Evolutionary conservation across 1,284 basidiomycete species (phyloP), one percentile per base, ranked within the genome.

Genomic region (Erythrobasidium hasegawianum): DNA sequence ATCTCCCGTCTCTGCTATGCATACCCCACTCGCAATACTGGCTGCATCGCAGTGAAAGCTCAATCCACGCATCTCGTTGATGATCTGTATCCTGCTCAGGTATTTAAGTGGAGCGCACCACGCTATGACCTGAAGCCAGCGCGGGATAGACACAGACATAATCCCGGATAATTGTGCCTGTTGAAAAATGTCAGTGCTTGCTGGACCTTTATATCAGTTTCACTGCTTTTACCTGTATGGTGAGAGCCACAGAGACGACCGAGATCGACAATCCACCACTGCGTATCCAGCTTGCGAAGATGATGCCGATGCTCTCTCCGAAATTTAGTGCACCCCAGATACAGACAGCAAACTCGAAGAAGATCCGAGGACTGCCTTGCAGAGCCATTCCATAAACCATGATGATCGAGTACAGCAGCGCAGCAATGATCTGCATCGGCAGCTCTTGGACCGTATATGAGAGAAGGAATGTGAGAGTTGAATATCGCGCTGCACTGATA

Each of bases 401-500:
- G 40, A 72, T 47, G 58, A 72, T 24, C 4, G 62, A 56, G 52
- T 53, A 68, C 1, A 71, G 40, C 64, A 71, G 66, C 2, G 50
- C 2, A 13, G 71, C 74, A 22, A 80, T 57, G 29, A 81, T 70
- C 60, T 79, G 77, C 45, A 79, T 74, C 1, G 75, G 72, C 0
- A 80, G 58, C 67, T 81, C 80, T 11, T 80, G 77, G 2, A 79
- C 47, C 0, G 79, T 78, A 69, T 80, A 81, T 16, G 76, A 76
- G 29, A 78, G 66, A 26, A 81, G 61, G 57, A 81, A 81, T 0
- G 80, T 78, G 1, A 73, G 73, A 1, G 78, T 72, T 0, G 76
- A 77, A 67, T 81, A 80, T 0, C 77, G 70, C 1, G 79, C 80
- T 27, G 75, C 76, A 13, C 74, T 76, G 22, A 71, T 70, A 38